A percentile compares a stretch with the other conserved stretches of the same genome.
phyloP scores from a whole-genome alignment of 495 filamentous ascomycete species.

The Aspergillus nidulans region DNA sequence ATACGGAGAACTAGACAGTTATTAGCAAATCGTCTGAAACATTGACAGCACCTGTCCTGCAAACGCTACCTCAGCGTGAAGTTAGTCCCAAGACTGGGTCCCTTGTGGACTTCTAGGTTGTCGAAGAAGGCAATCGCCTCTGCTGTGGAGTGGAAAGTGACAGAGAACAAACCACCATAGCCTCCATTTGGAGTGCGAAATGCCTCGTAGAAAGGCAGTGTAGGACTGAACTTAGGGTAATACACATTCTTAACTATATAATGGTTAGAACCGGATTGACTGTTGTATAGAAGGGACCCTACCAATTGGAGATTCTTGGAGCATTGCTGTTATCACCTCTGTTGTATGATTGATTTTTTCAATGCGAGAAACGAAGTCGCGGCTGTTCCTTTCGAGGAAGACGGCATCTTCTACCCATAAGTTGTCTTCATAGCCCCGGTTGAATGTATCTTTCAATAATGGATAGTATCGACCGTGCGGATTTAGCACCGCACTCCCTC shows the following conservation, averaged over 20 bases:
- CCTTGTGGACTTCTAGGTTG: constrained; percentile 80
- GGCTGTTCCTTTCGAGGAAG: constrained; percentile 93
- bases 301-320: constrained; percentile 54
- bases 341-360: constrained; percentile 83
- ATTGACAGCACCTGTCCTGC: neutral
- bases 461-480: constrained; percentile 69
- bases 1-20: constrained; percentile 64
- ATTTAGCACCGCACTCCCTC: constrained; percentile 82
- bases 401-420: constrained; percentile 91
- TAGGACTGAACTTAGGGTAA: constrained; percentile 77
- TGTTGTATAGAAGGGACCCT: constrained; percentile 10
- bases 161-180: constrained; percentile 85
- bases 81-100: constrained; percentile 92
- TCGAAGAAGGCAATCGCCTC: constrained; percentile 84
- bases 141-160: constrained; percentile 64
- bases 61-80: constrained; percentile 70
- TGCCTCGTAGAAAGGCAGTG: constrained; percentile 68
- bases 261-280: neutral
- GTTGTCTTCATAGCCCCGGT: constrained; percentile 72
- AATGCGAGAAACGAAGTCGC: constrained; percentile 81
- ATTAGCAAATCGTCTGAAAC: neutral
- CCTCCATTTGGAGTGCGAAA: constrained; percentile 73
- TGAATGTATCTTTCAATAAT: constrained; percentile 57
- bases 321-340: constrained; percentile 70
- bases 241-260: constrained; percentile 69